These are phyloP conservation scores for Eragrostis tef DNA, from an alignment of 202 grass and related monocot species.

Conservation along the genomic window DNA sequence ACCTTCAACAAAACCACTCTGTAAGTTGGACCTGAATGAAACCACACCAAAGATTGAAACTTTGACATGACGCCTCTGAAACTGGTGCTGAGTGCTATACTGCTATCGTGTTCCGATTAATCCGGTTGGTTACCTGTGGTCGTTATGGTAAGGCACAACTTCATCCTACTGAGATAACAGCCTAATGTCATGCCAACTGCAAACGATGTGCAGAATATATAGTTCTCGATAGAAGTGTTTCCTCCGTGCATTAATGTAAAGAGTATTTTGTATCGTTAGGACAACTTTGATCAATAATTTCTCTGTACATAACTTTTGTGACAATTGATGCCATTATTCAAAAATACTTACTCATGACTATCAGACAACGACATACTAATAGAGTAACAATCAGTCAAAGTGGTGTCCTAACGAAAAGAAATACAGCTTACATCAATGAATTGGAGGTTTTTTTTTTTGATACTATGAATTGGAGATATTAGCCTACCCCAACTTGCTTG, in stretches of 20 bases:
- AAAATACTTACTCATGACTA: too few species aligned
- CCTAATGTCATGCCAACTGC: neutral
- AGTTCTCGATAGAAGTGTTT: neutral
- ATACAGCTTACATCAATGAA: too few species aligned
- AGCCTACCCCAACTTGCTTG: too few species aligned
- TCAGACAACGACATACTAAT: too few species aligned
- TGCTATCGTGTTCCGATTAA: neutral
- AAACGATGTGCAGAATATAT: conserved; percentile 17
- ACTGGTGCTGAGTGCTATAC: neutral
- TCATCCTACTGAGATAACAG: conserved; percentile 29
- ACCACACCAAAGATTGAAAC: neutral
- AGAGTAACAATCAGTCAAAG: too few species aligned
- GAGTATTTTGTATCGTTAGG: too few species aligned
- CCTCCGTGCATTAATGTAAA: too few species aligned
- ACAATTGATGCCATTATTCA: neutral
- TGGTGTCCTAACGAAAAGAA: too few species aligned
- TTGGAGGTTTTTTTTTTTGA: too few species aligned
- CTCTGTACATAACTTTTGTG: neutral
- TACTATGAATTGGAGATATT: too few species aligned
- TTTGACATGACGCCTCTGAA: neutral
- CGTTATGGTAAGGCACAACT: too few species aligned
- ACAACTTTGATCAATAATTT: too few species aligned
- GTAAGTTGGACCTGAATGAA: neutral
- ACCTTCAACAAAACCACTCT: neutral
- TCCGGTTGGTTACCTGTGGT: neutral